Percentiles rank a stretch among this genome's conserved stretches.
phyloP scores from a whole-genome alignment of 2,329 filamentous ascomycete species.

The Trichoderma brevicompactum region DNA sequence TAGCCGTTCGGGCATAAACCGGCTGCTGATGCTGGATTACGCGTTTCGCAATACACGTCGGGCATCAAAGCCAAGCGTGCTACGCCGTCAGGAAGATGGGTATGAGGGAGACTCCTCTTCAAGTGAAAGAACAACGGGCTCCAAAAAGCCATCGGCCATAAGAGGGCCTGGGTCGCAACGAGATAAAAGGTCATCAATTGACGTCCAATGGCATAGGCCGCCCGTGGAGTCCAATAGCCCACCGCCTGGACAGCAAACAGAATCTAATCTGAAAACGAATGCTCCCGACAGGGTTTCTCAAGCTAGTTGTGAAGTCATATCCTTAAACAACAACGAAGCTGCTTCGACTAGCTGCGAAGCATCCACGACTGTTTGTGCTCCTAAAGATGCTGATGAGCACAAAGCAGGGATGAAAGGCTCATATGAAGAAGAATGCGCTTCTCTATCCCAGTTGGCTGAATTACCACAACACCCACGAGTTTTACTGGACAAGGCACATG shows the following conservation, averaged over 20 bases:
- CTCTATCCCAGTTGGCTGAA: background rate
- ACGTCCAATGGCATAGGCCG: background rate
- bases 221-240: background rate
- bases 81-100: background rate
- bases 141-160: background rate
- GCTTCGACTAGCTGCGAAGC: too few relatives aligned
- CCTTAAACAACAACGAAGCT: too few relatives aligned
- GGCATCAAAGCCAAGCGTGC: background rate
- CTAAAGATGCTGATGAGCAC: background rate
- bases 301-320: too few relatives aligned
- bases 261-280: background rate
- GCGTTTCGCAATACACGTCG: background rate
- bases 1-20: constrained; percentile 3
- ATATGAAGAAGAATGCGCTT: background rate
- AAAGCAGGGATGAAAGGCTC: too few relatives aligned
- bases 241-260: background rate
- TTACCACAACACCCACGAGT: background rate
- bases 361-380: too few relatives aligned
- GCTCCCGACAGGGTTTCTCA: background rate
- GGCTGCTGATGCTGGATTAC: background rate
- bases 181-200: background rate
- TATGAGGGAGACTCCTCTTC: background rate
- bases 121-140: background rate
- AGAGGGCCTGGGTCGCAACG: background rate
- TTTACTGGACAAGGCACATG: background rate